These are phyloP conservation scores for Sambucus nigra DNA, from an alignment of 129 eudicot species.

Conservation along the genomic window DNA sequence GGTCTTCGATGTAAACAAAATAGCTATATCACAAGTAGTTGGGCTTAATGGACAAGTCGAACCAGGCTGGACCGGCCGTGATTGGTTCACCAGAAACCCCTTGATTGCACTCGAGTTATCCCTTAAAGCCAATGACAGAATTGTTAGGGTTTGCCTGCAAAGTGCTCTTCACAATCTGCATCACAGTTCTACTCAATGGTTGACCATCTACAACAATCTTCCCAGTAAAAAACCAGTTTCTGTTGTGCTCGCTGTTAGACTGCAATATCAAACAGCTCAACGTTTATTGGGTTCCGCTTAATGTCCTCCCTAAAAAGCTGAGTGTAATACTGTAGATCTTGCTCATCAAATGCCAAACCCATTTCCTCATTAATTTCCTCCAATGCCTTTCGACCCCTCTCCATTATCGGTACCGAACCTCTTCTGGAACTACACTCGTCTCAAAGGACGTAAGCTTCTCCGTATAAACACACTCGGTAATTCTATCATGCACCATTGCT, in stretches of 20 bases:
- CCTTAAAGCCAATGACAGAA: conserved; percentile 89
- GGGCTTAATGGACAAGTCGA: conserved; percentile 47
- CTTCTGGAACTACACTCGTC: conserved; percentile 64
- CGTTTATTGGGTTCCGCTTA: conserved; percentile 82
- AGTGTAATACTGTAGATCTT: conserved; percentile 83
- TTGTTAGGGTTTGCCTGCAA: conserved; percentile 85
- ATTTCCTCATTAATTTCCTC: conserved; percentile 73
- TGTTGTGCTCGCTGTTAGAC: conserved; percentile 91
- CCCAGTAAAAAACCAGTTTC: conserved; percentile 92
- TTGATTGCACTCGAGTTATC: conserved; percentile 96
- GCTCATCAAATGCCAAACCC: conserved; percentile 97
- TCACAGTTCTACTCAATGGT: conserved; percentile 55
- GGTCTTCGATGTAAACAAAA: conserved; percentile 86
- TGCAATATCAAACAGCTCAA: conserved; percentile 92
- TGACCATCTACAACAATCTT: conserved; percentile 77
- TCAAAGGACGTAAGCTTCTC: conserved; percentile 56
- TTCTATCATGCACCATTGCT: conserved; percentile 84
- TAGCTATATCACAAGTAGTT: conserved; percentile 51
- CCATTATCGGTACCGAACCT: conserved; percentile 74
- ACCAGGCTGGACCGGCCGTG: conserved; percentile 70
- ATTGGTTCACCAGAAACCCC: conserved; percentile 72
- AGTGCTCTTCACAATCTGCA: conserved; percentile 87
- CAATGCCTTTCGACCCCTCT: conserved; percentile 65
- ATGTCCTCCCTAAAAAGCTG: conserved; percentile 68
- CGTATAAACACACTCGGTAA: conserved; percentile 80